phyloP scores from a whole-genome alignment of 2,329 filamentous ascomycete species.

The Fusarium goolgardi region DNA sequence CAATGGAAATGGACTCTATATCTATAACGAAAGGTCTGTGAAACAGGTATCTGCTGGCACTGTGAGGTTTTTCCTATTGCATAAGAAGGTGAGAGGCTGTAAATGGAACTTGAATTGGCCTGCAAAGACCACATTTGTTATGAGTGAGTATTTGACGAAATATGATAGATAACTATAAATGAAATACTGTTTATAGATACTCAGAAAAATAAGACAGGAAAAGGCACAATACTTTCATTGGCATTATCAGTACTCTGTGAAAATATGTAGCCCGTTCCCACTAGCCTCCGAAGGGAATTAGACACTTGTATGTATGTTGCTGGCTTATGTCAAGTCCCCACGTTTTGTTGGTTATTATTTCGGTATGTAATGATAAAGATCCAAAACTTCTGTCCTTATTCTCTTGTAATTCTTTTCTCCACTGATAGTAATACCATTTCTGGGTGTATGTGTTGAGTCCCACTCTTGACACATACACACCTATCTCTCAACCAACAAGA shows the following conservation, averaged over 20 bases:
- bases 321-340: neutral
- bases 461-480: neutral
- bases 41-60: neutral
- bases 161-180: neutral
- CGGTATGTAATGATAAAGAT: neutral
- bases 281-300: neutral
- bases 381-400: neutral
- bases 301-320: neutral
- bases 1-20: neutral
- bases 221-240: neutral
- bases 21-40: neutral
- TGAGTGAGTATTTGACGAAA: neutral
- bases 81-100: neutral
- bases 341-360: neutral
- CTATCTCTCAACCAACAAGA: neutral
- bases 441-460: neutral
- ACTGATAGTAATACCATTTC: neutral
- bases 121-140: neutral
- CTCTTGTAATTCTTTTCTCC: neutral
- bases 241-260: neutral
- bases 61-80: neutral
- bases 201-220: neutral
- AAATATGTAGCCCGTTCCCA: neutral
- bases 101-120: neutral
- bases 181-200: neutral